Base-by-base conservation (phyloP, 2,329 filamentous ascomycete genomes). In the Aurifilum marmelostoma region DNA sequence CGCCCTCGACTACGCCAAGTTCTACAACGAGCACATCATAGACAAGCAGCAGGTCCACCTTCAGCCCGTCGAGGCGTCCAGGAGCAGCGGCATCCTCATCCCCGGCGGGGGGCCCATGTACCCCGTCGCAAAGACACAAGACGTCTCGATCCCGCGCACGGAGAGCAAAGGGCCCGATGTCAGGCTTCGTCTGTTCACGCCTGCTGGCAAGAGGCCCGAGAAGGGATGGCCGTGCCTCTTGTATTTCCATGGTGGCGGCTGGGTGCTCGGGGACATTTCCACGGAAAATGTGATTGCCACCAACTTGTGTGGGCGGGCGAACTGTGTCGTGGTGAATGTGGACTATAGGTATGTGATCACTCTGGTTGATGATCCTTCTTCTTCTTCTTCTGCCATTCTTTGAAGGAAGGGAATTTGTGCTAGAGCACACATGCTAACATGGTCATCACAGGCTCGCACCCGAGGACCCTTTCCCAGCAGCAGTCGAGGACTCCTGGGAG, bases 201-300 rank as follows among this genome's bases (percentile, higher is more conserved):
- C 87, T 0, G 74, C 76, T 6, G 83, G 83, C 0, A 71, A 78
- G 6, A 78, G 69, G 14, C 85, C 85, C 0, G 76, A 73, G 0
- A 73, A 71, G 0, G 86, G 87, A 34, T 88, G 86, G 86, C 86
- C 86, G 2, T 80, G 84, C 9, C 82, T 85, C 74, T 72, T 88
- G 3, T 89, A 87, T 74, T 86, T 83, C 73, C 87, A 89, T 72
- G 87, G 86, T 5, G 86, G 86, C 0, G 87, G 86, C 3, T 89
- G 85, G 85, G 85, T 88, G 3, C 73, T 88, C 39, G 86, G 86
- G 0, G 86, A 83, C 60, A 86, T 88, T 58, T 80, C 85, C 69
- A 87, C 85, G 0, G 87, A 89, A 76, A 88, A 88, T 72, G 80
- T 82, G 4, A 83, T 88, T 3, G 85, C 84, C 64, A 83, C 84